A percentile compares a stretch with the other conserved stretches of the same genome.
phyloP scores from a whole-genome alignment of 1,284 basidiomycete species.

The Omphalotus olearius region DNA sequence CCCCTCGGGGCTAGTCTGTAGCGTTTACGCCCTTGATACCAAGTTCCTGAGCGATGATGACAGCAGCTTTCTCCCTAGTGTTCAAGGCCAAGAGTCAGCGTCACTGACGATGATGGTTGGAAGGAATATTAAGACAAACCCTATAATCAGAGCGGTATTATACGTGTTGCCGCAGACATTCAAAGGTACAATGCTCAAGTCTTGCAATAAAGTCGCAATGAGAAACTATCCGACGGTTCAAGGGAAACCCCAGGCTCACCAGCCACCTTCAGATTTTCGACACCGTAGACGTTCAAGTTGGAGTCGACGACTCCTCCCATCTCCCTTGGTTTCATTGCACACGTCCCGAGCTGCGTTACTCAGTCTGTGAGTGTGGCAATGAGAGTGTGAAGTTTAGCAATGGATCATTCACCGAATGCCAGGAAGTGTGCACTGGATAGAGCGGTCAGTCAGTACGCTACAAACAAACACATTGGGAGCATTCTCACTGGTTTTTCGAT shows the following conservation, averaged over 20 bases:
- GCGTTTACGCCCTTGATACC: conserved; percentile 11
- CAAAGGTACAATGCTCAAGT: conserved; percentile 28
- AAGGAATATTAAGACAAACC: background rate
- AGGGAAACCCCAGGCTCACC: conserved; percentile 18
- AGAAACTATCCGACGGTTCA: background rate
- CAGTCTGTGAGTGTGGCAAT: background rate
- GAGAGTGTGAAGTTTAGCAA: background rate
- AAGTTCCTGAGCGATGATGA: conserved; percentile 17
- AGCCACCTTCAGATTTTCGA: conserved; percentile 54
- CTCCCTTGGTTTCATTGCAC: conserved; percentile 61
- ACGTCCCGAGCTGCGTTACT: conserved; percentile 50
- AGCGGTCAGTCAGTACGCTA: background rate
- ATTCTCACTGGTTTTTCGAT: conserved; percentile 25
- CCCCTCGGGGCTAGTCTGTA: background rate
- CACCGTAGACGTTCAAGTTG: conserved; percentile 60
- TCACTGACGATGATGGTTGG: background rate
- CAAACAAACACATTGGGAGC: background rate
- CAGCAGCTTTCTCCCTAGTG: conserved; percentile 16
- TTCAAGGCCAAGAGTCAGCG: background rate
- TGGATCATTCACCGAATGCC: conserved; percentile 47
- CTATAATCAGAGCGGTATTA: conserved; percentile 13
- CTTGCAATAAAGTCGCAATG: conserved; percentile 16
- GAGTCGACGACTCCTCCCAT: conserved; percentile 59
- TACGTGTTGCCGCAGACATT: conserved; percentile 23
- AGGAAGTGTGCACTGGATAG: conserved; percentile 37